A percentile compares a stretch with the other conserved stretches of the same genome.
These are phyloP conservation scores for Rubus idaeus DNA, from an alignment of 306 rosid genomes.

Conservation along the genomic window DNA sequence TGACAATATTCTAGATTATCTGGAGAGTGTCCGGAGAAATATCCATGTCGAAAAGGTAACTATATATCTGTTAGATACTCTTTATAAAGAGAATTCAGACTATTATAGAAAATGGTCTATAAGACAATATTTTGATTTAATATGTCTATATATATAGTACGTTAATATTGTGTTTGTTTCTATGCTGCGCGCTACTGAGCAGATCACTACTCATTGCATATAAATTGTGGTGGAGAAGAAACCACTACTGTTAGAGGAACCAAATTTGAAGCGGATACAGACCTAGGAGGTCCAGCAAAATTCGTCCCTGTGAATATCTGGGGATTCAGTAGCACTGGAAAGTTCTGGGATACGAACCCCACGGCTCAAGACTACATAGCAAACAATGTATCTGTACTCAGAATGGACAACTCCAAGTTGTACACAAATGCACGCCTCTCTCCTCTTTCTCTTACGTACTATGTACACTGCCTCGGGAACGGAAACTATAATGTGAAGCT, in stretches of 20 bases:
- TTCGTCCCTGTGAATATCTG: constrained; percentile 3
- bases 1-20: constrained; percentile 2
- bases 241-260: neutral
- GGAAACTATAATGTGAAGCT: constrained; percentile 50
- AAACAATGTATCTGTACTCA: constrained; percentile 20
- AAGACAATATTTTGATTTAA: neutral
- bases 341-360: constrained; percentile 30
- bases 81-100: neutral
- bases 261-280: neutral
- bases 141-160: neutral
- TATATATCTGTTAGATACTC: neutral
- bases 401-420: constrained; percentile 32
- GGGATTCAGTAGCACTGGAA: constrained; percentile 61
- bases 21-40: neutral
- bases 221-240: constrained; percentile 3
- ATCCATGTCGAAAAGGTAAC: constrained; percentile 25
- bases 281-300: neutral
- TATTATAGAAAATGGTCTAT: neutral
- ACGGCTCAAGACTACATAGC: constrained; percentile 28
- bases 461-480: constrained; percentile 51
- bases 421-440: constrained; percentile 51
- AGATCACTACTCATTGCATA: neutral
- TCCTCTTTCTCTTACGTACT: constrained; percentile 59
- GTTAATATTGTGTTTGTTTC: neutral
- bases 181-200: neutral